Base-by-base conservation (phyloP, 352 stramenopile species). In the Blastocystis sp. region DNA sequence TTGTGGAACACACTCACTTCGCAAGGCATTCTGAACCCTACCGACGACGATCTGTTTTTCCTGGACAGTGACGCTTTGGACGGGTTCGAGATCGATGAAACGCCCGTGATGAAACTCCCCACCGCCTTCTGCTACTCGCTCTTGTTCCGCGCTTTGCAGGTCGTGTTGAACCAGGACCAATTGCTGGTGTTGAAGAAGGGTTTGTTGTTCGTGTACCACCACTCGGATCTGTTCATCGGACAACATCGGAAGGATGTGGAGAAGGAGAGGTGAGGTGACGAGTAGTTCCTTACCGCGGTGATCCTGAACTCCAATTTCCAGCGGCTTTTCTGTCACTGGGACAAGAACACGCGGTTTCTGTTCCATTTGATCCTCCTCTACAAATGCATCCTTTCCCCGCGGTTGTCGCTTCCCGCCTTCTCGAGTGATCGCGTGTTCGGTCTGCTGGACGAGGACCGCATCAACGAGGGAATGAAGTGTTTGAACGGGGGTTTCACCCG, bases 351-450 rank as follows among this genome's bases (percentile, higher is more conserved):
- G 2, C 74, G 74, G 74, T 84, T 69, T 21, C n/a, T 84, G 52
- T 84, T 84, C 45, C 74, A 64, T 52, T 28, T 68, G 45, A 42
- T 84, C 28, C 74, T 84, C 19, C 24, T 84, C 3, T 84, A 84
- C 48, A 24, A 42, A 4, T 54, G 38, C 11, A 21, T 84, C 21
- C 52, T 42, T 19, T 52, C 52, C 7, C 74, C 34, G 28, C 74
- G 74, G 2, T 38, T 28, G 3, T 10, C 10, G 11, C 54, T 84
- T 40, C 74, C 74, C n/a, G 21, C 57, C 28, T 59, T 84, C n/a
- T 61, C 59, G 17, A 68, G 45, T n/a, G 52, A 84, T 3, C 45
- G 66, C 17, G 19, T 84, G 3, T 24, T 84, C 7, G 3, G 21
- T 11, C 34, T 59, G 61, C 1, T 84, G 3, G 3, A 68, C 34